These are phyloP conservation scores for Pseudogymnoascus sp. DNA, from an alignment of 2,329 filamentous ascomycete genomes.

Conservation along the genomic window DNA sequence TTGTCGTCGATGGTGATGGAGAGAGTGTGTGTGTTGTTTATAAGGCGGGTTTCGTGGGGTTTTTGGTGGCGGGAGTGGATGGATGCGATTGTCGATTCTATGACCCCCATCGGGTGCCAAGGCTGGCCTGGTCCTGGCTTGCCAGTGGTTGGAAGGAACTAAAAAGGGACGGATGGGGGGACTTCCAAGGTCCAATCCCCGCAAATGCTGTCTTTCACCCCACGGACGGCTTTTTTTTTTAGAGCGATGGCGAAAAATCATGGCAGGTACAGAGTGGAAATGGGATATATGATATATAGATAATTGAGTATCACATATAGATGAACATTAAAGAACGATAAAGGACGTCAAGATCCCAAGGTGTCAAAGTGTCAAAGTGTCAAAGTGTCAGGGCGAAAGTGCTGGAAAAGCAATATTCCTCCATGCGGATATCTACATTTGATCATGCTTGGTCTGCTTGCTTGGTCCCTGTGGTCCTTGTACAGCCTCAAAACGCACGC, in stretches of 20 bases:
- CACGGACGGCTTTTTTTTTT: not conserved
- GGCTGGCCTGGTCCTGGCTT: not conserved
- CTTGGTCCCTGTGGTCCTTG: not conserved
- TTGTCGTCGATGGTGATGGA: not conserved
- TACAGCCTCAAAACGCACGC: not conserved
- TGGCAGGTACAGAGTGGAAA: not conserved
- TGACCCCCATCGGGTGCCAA: constrained; percentile 6
- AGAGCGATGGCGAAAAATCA: not conserved
- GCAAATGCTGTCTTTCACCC: not conserved
- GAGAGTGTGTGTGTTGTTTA: not conserved
- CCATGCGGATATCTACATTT: constrained; percentile 1
- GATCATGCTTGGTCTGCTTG: constrained; percentile 15
- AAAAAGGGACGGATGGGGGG: not conserved
- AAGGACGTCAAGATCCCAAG: not conserved
- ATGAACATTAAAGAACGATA: not conserved
- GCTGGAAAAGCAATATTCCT: not conserved
- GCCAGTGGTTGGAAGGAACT: not conserved
- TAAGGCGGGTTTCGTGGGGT: constrained; percentile 7
- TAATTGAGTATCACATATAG: not conserved
- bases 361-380: not conserved
- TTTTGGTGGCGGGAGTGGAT: constrained; percentile 6
- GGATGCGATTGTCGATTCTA: constrained; percentile 7
- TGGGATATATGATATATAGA: not conserved
- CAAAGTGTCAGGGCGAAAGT: not conserved
- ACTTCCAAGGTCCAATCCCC: not conserved